phyloP scores from a whole-genome alignment of 2,329 filamentous ascomycete species.

The Fusarium papillatum region DNA sequence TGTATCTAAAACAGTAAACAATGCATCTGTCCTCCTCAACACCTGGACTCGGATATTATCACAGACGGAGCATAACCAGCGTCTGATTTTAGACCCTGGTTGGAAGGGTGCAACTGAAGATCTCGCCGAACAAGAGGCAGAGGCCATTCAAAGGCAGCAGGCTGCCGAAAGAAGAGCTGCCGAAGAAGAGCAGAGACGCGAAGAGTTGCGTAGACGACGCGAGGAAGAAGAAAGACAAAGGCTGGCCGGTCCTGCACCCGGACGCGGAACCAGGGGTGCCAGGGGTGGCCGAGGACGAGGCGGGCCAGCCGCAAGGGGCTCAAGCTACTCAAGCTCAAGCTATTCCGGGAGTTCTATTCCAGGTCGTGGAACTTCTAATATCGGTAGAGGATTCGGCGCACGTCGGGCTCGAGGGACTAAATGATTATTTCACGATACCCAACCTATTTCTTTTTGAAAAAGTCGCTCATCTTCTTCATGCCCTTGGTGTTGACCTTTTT shows the following conservation, averaged over 20 bases:
- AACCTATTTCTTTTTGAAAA: constrained; percentile 81
- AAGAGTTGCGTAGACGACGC: constrained; percentile 74
- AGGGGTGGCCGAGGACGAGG: constrained; percentile 49
- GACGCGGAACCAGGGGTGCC: constrained; percentile 49
- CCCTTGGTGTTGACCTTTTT: constrained; percentile 92
- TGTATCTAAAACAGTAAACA: constrained; percentile 86
- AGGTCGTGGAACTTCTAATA: constrained; percentile 51
- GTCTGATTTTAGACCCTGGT: constrained; percentile 86
- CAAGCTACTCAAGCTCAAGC: constrained; percentile 43
- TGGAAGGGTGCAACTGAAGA: constrained; percentile 95
- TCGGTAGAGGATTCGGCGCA: constrained; percentile 51
- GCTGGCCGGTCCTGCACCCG: constrained; percentile 43
- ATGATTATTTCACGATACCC: constrained; percentile 47
- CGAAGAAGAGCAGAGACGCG: constrained; percentile 84
- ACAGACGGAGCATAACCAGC: constrained; percentile 97
- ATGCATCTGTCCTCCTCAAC: constrained; percentile 90
- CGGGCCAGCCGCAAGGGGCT: constrained; percentile 44
- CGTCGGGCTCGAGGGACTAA: constrained; percentile 51
- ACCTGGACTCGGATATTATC: constrained; percentile 97
- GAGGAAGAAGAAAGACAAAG: constrained; percentile 67
- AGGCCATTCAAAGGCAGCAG: constrained; percentile 79
- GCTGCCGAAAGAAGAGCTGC: constrained; percentile 82
- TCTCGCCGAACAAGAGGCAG: constrained; percentile 86
- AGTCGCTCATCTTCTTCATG: constrained; percentile 97
- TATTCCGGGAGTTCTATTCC: constrained; percentile 45